A percentile compares a stretch with the other conserved stretches of the same genome.
Evolutionary conservation across 768 basidiomycete genomes (phyloP).

Genomic region (Amanita muscaria): DNA sequence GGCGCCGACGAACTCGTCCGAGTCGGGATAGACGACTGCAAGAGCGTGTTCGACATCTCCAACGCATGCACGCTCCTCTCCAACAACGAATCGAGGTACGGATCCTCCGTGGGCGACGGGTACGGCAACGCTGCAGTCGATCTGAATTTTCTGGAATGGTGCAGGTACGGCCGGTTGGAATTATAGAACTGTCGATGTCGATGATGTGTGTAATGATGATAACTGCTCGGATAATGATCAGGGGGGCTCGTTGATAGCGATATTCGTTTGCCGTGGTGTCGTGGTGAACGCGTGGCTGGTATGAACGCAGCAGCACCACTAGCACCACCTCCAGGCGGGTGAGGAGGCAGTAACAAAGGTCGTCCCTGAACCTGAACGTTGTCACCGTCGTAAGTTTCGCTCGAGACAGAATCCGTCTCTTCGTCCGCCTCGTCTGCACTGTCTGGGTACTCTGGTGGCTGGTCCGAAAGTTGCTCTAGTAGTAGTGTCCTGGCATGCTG

Average conservation of each 20-base stretch:
- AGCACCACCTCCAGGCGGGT: too few relatives aligned
- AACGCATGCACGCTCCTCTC: constrained; percentile 79
- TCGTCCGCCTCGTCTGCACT: constrained; percentile 72
- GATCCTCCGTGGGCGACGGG: constrained; percentile 27
- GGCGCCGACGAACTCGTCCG: constrained; percentile 45
- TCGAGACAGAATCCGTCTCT: constrained; percentile 40
- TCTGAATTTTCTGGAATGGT: neutral
- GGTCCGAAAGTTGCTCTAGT: constrained; percentile 29
- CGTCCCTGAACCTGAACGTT: too few relatives aligned
- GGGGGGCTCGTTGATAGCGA: constrained; percentile 2
- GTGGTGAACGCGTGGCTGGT: neutral
- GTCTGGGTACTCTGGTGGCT: constrained; percentile 64
- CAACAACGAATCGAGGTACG: constrained; percentile 67
- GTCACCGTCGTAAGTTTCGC: too few relatives aligned
- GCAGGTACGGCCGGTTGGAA: neutral
- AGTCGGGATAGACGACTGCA: constrained; percentile 69
- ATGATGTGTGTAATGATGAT: constrained; percentile 2
- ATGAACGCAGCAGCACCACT: neutral
- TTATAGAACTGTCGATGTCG: constrained; percentile 16
- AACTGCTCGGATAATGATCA: neutral
- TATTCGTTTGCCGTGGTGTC: constrained; percentile 1
- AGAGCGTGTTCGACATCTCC: constrained; percentile 74
- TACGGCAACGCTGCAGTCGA: neutral
- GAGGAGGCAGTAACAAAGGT: neutral
- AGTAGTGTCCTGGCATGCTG: neutral